These are phyloP conservation scores for Ophiostoma quercus DNA, from an alignment of 2,329 filamentous ascomycete species.

Conservation along the genomic window DNA sequence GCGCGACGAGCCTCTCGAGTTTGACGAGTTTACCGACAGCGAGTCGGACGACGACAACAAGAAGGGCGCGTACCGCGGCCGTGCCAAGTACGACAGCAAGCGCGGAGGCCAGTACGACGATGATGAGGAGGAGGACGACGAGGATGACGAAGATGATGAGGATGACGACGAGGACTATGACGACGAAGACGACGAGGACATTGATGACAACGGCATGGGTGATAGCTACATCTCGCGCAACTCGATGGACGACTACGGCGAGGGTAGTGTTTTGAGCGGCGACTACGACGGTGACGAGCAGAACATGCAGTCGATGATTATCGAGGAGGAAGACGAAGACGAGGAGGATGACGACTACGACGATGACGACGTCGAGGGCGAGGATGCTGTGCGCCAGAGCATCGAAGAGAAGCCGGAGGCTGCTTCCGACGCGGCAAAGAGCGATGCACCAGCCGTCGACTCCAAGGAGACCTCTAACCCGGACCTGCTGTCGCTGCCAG, in stretches of 20 bases:
- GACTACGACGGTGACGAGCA: slow-evolving; percentile 43
- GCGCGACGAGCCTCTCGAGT: slow-evolving; percentile 75
- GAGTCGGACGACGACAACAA: slow-evolving; percentile 54
- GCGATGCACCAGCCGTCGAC: background rate
- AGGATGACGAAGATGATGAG: slow-evolving; percentile 40
- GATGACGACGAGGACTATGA: slow-evolving; percentile 41
- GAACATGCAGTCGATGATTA: slow-evolving; percentile 39
- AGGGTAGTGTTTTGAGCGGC: slow-evolving; percentile 41
- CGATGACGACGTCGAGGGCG: slow-evolving; percentile 40
- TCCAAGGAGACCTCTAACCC: background rate
- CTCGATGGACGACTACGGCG: slow-evolving; percentile 37
- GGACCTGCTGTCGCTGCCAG: background rate
- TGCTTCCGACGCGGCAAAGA: slow-evolving; percentile 13
- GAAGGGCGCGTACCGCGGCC: slow-evolving; percentile 10
- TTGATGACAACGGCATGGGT: slow-evolving; percentile 41
- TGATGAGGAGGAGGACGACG: slow-evolving; percentile 35
- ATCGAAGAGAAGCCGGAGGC: background rate
- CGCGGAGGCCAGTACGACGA: background rate
- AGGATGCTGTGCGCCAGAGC: slow-evolving; percentile 3
- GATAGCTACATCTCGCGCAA: slow-evolving; percentile 43
- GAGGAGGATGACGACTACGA: slow-evolving; percentile 37
- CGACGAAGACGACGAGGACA: slow-evolving; percentile 40
- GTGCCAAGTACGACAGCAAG: slow-evolving; percentile 18
- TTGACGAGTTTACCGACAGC: slow-evolving; percentile 84
- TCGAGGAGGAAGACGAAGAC: slow-evolving; percentile 36